Conservation (phyloP, 257 asterid species). For the Solanum paucissectum region DNA sequence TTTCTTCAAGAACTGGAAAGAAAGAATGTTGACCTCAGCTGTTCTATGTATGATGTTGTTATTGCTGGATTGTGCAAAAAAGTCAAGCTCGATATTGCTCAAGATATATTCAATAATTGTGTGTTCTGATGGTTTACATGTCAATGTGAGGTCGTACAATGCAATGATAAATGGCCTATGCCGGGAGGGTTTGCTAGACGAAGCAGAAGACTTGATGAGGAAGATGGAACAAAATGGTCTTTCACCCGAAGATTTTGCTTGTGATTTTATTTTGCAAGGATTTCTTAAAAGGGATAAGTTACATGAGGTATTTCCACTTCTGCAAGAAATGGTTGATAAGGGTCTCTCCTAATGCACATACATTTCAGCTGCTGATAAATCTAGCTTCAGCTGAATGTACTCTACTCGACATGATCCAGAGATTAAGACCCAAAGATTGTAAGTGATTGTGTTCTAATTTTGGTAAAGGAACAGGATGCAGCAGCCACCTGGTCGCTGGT, state of each 20-base stretch:
- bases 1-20: background rate
- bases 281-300: background rate
- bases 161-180: background rate
- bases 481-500: background rate
- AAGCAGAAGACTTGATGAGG: background rate
- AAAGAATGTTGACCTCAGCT: background rate
- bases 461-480: too few relatives aligned
- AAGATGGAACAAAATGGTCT: background rate
- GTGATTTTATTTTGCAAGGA: background rate
- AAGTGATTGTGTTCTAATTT: too few relatives aligned
- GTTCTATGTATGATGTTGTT: background rate
- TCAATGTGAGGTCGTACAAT: background rate
- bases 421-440: background rate
- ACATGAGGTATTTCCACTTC: background rate
- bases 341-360: background rate
- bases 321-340: background rate
- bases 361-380: background rate
- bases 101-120: background rate
- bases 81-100: background rate
- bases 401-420: background rate
- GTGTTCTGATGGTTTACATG: background rate
- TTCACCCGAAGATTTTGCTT: background rate
- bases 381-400: background rate
- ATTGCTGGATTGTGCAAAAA: constrained; percentile 1
- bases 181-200: background rate